These are phyloP conservation scores for Chlamydomonas incerta DNA, from an alignment of 139 green algal species.

Conservation along the genomic window DNA sequence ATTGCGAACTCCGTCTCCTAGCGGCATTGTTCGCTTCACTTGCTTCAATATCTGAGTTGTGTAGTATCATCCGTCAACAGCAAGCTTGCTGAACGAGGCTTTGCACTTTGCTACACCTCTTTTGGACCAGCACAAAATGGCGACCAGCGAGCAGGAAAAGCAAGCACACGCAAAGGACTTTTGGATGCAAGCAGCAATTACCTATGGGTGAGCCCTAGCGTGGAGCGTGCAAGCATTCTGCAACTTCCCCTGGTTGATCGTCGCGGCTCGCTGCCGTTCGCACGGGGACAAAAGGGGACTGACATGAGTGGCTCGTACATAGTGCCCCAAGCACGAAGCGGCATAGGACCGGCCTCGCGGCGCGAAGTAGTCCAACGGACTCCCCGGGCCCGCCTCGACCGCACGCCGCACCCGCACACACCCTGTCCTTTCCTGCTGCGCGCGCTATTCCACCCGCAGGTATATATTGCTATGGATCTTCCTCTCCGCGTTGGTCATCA, in stretches of 20 bases:
- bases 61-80: no score
- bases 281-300: not conserved
- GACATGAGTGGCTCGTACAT: not conserved
- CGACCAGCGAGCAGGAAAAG: constrained; percentile 1
- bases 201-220: not conserved
- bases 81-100: no score
- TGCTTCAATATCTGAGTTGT: no score
- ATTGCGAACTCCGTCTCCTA: no score
- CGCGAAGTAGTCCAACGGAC: not conserved
- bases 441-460: not conserved
- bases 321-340: no score
- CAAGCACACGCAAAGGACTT: not conserved
- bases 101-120: no score
- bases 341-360: no score
- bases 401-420: not conserved
- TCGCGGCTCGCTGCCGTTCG: not conserved
- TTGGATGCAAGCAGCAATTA: constrained; percentile 21
- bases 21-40: no score
- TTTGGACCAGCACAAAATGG: not conserved
- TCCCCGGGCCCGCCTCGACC: no score
- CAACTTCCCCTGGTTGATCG: not conserved
- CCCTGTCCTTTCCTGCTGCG: no score
- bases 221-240: no score
- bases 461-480: constrained; percentile 63
- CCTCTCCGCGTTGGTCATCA: constrained; percentile 65